Base-by-base conservation (phyloP, 495 filamentous ascomycete species). In the Neurospora cerealis region DNA sequence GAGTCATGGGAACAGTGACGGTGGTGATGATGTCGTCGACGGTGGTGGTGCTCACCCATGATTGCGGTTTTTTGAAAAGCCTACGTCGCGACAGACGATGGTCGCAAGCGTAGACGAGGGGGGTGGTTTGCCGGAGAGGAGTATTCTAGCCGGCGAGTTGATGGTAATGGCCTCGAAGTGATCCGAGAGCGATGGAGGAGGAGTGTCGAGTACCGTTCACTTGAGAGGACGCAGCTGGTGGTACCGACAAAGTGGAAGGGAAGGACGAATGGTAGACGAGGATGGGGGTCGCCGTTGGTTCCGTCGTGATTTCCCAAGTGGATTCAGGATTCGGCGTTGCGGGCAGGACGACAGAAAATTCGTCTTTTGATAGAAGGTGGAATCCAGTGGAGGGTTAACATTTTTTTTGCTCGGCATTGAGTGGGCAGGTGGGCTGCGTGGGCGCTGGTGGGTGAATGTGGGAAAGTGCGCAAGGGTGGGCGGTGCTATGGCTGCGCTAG, bases 1-100 rank as follows among this genome's bases (percentile, higher is more conserved):
- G 70, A 71, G 42, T 34, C 72, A 74, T 73, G 69, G 40, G 11
- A 70, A 17, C 24, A 69, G 15, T 66, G 54, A 62, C 32, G 54
- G 15, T 66, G 28, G 17, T 34, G 28, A 36, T 66, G 54, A 32
- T 66, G 54, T 66, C 54, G 54, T 66, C 54, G 15, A 62, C 71
- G 76, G 62, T 71, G 78, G 80, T 73, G 75, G 74, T 77, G 86
- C 92, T 83, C 86, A 96, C 93, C 91, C 93, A 96, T 96, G 90
- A 91, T 95, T 94, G 91, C 89, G 91, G 88, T 83, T 79, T 81
- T 83, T 80, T 78, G 77, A 41, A 41, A 70, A 69, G 39, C 48
- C 78, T 74, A 80, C 81, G 84, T 84, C 39, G 84, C 84, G 78
- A 78, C 80, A 80, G 81, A 78, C 66, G 73, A 72, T 62, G 73